phyloP scores from a whole-genome alignment of 768 basidiomycete species.

The Termitomyces eurrhizus region DNA sequence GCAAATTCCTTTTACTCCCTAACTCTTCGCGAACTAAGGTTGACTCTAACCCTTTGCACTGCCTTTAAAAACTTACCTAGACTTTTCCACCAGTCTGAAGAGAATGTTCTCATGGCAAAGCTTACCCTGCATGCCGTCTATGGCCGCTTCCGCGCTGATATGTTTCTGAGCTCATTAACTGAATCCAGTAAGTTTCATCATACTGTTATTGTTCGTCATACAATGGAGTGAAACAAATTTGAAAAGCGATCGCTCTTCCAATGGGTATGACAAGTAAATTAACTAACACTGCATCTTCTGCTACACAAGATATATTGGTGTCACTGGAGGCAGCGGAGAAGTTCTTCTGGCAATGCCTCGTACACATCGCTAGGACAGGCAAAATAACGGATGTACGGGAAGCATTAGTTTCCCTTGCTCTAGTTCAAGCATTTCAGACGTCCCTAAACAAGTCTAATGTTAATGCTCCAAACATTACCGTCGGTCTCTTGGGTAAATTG shows the following conservation, averaged over 20 bases:
- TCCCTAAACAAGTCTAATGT: conserved; percentile 64
- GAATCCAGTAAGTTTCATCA: conserved; percentile 72
- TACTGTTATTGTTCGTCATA: not conserved
- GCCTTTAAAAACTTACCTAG: not conserved
- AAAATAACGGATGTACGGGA: conserved; percentile 71
- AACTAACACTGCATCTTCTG: conserved; percentile 32
- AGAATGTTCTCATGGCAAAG: conserved; percentile 69
- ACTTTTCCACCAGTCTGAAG: conserved; percentile 53
- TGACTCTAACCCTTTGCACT: conserved; percentile 6
- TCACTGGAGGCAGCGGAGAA: conserved; percentile 67
- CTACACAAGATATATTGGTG: conserved; percentile 53
- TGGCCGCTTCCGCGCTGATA: conserved; percentile 75
- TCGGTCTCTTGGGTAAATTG: conserved; percentile 58
- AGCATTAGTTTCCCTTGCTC: conserved; percentile 62
- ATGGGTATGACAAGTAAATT: conserved; percentile 64
- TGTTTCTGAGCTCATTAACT: conserved; percentile 84
- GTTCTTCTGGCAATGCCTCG: conserved; percentile 64
- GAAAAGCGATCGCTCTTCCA: conserved; percentile 75
- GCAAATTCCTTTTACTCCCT: conserved; percentile 54
- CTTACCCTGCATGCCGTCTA: conserved; percentile 78
- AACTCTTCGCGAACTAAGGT: conserved; percentile 59
- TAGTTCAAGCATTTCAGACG: conserved; percentile 73
- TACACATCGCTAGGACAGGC: conserved; percentile 52
- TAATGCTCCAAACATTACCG: conserved; percentile 51
- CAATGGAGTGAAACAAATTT: not conserved